phyloP scores from a whole-genome alignment of 352 stramenopile species.

The Phytophthora cryptogea region DNA sequence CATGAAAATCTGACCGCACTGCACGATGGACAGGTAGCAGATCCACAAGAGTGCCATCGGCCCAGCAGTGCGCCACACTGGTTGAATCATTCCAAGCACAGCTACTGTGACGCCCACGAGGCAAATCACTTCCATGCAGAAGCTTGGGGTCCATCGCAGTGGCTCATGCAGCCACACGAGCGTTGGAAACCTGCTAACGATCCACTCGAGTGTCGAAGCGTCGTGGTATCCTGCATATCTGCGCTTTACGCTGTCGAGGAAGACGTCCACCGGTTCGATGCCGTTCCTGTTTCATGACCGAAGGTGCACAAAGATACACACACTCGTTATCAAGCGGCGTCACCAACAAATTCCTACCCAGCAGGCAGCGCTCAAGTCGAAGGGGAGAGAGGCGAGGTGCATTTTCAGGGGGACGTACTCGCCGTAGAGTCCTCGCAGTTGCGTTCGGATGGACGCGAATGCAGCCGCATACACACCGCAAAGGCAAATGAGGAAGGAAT shows the following conservation, averaged over 20 bases:
- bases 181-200: conserved; percentile 48
- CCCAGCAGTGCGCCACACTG: conserved; percentile 38
- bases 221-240: conserved; percentile 12
- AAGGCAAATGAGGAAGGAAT: conserved; percentile 47
- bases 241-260: conserved; percentile 45
- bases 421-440: conserved; percentile 85
- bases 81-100: conserved; percentile 32
- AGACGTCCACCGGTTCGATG: conserved; percentile 56
- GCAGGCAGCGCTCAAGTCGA: background rate
- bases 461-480: conserved; percentile 57
- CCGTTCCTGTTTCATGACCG: conserved; percentile 43
- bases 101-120: conserved; percentile 39
- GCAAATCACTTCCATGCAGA: conserved; percentile 55
- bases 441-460: conserved; percentile 81
- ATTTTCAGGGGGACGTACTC: conserved; percentile 40
- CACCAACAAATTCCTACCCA: no score
- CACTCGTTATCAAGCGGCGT: conserved; percentile 10
- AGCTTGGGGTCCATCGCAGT: conserved; percentile 48
- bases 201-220: conserved; percentile 21
- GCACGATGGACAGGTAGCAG: conserved; percentile 79
- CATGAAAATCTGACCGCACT: conserved; percentile 88
- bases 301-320: conserved; percentile 24
- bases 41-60: conserved; percentile 51
- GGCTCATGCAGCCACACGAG: conserved; percentile 59
- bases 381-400: conserved; percentile 17